Evolutionary conservation across 2,329 filamentous ascomycete species (phyloP).

Genomic region (Calycina marina): DNA sequence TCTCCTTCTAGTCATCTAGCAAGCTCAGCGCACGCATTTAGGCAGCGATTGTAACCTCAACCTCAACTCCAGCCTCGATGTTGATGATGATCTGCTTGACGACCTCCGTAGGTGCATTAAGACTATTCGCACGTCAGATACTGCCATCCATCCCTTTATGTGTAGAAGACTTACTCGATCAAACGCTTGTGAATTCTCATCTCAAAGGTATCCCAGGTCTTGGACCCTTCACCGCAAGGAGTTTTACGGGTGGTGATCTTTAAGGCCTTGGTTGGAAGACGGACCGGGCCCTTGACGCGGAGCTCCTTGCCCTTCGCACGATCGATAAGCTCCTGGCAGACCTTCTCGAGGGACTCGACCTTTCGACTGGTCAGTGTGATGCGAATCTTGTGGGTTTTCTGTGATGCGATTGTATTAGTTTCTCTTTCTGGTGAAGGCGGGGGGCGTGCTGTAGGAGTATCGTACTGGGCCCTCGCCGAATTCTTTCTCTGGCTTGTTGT

Average conservation of each 20-base stretch:
- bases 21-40: constrained; percentile 29
- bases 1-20: neutral
- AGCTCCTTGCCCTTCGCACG: constrained; percentile 98
- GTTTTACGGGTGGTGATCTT: constrained; percentile 78
- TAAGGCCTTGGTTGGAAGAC: constrained; percentile 92
- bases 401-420: constrained; percentile 3
- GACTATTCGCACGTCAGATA: constrained; percentile 30
- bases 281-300: constrained; percentile 94
- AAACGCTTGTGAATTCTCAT: constrained; percentile 99
- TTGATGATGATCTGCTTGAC: constrained; percentile 96
- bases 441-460: constrained; percentile 31
- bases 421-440: neutral
- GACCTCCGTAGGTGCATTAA: constrained; percentile 94
- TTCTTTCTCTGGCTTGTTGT: constrained; percentile 88
- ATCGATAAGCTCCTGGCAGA: constrained; percentile 96
- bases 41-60: constrained; percentile 84
- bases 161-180: constrained; percentile 55
- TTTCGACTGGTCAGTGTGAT: constrained; percentile 96
- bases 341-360: constrained; percentile 92
- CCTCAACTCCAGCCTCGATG: constrained; percentile 87
- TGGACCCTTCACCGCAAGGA: constrained; percentile 97
- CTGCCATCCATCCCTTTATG: constrained; percentile 1
- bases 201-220: constrained; percentile 99
- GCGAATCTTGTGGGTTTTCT: constrained; percentile 96
- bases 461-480: constrained; percentile 72